Percentiles rank a stretch among this genome's conserved stretches.
These are phyloP conservation scores for Pyrenophora graminea DNA, from an alignment of 2,329 filamentous ascomycete species.

Conservation along the genomic window DNA sequence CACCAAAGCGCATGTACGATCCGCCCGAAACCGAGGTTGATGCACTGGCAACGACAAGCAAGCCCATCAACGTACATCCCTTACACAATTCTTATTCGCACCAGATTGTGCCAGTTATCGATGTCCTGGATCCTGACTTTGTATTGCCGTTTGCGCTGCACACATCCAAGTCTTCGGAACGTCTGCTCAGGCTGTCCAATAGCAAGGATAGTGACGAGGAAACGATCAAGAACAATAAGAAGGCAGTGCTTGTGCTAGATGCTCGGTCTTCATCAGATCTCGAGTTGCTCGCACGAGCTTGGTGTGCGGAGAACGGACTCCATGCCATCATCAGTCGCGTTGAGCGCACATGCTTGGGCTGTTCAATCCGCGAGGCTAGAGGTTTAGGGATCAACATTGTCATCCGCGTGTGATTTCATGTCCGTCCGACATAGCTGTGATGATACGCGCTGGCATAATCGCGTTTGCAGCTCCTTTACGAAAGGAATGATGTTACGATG, in stretches of 20 bases:
- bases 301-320: conserved; percentile 75
- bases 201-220: conserved; percentile 17
- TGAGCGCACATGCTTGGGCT: conserved; percentile 71
- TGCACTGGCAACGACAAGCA: conserved; percentile 10
- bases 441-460: too few species aligned
- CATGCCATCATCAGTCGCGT: conserved; percentile 72
- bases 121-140: conserved; percentile 36
- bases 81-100: conserved; percentile 47
- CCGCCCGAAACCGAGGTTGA: conserved; percentile 20
- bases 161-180: conserved; percentile 19
- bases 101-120: conserved; percentile 41
- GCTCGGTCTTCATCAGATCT: conserved; percentile 65
- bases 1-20: conserved; percentile 33
- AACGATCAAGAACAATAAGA: conserved; percentile 23
- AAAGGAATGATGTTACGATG: too few species aligned
- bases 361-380: conserved; percentile 74
- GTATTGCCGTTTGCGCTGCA: conserved; percentile 30
- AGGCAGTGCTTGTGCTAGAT: conserved; percentile 50
- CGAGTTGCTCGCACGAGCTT: conserved; percentile 71
- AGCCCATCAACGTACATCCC: conserved; percentile 44
- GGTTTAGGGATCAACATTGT: conserved; percentile 71
- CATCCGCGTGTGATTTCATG: conserved; percentile 45
- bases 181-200: conserved; percentile 17
- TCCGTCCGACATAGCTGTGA: neutral
- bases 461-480: too few species aligned